Evolutionary conservation across 1,284 basidiomycete species (phyloP).

Genomic region (Ganoderma lucidum): DNA sequence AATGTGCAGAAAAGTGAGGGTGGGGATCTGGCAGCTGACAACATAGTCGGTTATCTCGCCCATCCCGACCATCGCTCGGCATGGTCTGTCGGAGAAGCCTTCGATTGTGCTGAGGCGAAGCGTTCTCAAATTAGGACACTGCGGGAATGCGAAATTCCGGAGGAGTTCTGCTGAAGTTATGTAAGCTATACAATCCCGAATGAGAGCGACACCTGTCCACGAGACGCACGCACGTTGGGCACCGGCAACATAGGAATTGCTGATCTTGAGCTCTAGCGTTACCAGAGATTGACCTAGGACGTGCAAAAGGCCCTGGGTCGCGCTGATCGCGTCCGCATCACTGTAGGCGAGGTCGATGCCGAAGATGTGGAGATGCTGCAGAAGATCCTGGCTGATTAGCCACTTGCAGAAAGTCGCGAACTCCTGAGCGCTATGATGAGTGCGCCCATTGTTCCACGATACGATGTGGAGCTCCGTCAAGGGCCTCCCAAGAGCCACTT

Average conservation of each 20-base stretch:
- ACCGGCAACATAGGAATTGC: constrained; percentile 2
- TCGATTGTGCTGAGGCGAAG: constrained; percentile 5
- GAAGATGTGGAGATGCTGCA: neutral
- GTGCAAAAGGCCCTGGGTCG: neutral
- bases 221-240: neutral
- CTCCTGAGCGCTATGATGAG: constrained; percentile 1
- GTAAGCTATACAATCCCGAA: neutral
- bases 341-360: constrained; percentile 1
- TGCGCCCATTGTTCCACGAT: constrained; percentile 2
- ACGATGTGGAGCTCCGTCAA: neutral
- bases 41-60: constrained; percentile 1
- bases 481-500: neutral
- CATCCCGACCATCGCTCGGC: constrained; percentile 4
- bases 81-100: constrained; percentile 2
- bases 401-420: neutral
- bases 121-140: constrained; percentile 2
- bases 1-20: constrained; percentile 2
- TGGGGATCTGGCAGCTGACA: neutral
- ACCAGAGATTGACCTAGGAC: neutral
- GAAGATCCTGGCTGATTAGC: neutral
- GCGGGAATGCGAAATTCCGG: neutral
- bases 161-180: neutral
- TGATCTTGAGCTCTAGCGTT: neutral
- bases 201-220: neutral
- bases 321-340: neutral